A percentile compares a stretch with the other conserved stretches of the same genome.
Evolutionary conservation across 176 grass and related monocot genomes (phyloP).

Genomic region (Secale cereale): DNA sequence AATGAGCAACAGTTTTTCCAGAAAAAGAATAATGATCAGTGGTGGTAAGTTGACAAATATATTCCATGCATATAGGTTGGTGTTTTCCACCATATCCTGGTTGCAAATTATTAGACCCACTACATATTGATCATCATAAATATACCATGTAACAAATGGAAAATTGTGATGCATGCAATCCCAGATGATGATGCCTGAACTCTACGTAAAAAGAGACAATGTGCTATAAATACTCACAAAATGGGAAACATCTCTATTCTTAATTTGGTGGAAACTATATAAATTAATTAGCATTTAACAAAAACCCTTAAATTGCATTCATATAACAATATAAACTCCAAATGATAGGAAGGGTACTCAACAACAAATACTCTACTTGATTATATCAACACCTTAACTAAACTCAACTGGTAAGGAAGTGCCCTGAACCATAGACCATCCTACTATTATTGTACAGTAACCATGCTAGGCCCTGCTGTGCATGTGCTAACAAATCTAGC

Average conservation of each 20-base stretch:
- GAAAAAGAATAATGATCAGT: background rate
- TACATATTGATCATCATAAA: background rate
- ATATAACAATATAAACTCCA: background rate
- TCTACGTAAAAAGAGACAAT: background rate
- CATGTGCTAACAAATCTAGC: background rate
- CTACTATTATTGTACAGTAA: background rate
- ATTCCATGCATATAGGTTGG: background rate
- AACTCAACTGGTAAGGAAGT: background rate
- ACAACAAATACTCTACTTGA: background rate
- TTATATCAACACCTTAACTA: background rate
- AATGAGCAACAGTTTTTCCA: background rate
- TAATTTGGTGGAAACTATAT: background rate
- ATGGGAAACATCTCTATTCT: background rate
- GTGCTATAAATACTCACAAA: background rate
- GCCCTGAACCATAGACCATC: background rate
- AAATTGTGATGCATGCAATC: background rate
- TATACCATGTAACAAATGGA: background rate
- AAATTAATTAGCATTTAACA: background rate
- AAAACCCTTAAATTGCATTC: too few relatives aligned
- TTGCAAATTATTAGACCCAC: slow-evolving; percentile 3
- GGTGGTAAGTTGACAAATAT: slow-evolving; percentile 8
- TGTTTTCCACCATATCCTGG: background rate
- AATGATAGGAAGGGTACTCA: too few relatives aligned
- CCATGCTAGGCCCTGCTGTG: background rate
- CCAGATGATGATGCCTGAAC: background rate